Conservation (phyloP, 2,329 filamentous ascomycete species). For the Biscogniauxia mediterranea region DNA sequence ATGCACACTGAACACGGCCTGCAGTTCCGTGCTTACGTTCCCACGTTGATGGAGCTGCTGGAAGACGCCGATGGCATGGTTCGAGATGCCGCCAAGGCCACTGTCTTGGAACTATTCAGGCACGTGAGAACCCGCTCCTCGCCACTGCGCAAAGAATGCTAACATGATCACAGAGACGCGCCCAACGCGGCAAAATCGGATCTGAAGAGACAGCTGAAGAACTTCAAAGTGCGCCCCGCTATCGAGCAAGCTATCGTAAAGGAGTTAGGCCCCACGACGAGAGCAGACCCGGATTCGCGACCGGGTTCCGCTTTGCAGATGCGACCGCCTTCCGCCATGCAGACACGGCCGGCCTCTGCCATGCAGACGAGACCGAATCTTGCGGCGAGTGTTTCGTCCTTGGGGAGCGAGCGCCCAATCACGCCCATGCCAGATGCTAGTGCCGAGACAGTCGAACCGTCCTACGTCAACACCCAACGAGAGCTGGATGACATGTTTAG, state of each 20-base stretch:
- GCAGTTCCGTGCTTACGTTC: constrained; percentile 80
- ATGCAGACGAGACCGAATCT: constrained; percentile 39
- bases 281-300: constrained; percentile 39
- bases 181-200: constrained; percentile 84
- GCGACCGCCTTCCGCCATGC: constrained; percentile 35
- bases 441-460: constrained; percentile 70
- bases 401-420: constrained; percentile 44
- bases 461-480: constrained; percentile 78
- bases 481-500: constrained; percentile 87
- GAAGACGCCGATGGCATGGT: constrained; percentile 90
- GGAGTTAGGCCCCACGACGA: constrained; percentile 58
- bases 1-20: constrained; percentile 80
- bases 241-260: constrained; percentile 81
- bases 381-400: constrained; percentile 51
- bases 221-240: constrained; percentile 80
- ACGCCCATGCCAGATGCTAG: constrained; percentile 65
- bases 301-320: constrained; percentile 39
- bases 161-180: constrained; percentile 55
- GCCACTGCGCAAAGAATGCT: constrained; percentile 3
- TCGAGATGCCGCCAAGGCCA: constrained; percentile 77
- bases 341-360: constrained; percentile 41
- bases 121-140: constrained; percentile 37
- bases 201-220: constrained; percentile 80
- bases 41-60: constrained; percentile 77
- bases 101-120: constrained; percentile 85